A percentile compares a stretch with the other conserved stretches of the same genome.
Conservation (phyloP, 164 flowering plant genomes). For the Annona cherimola region DNA sequence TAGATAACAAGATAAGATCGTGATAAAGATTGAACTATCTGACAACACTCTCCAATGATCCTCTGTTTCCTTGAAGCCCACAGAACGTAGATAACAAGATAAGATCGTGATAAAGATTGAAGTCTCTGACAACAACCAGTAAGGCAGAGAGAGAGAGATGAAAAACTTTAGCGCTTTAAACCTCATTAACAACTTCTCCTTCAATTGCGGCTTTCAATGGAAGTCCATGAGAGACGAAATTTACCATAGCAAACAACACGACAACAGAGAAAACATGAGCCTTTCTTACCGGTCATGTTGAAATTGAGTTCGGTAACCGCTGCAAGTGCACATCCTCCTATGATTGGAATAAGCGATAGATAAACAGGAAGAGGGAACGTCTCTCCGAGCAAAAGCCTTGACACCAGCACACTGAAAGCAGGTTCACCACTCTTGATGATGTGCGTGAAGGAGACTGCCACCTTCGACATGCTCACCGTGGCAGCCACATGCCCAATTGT, state of each 20-base stretch:
- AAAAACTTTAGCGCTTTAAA: too few species aligned
- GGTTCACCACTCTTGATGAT: slow-evolving; percentile 92
- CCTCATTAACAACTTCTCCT: too few species aligned
- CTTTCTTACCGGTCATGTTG: slow-evolving; percentile 65
- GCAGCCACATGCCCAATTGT: slow-evolving; percentile 92
- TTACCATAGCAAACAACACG: too few species aligned
- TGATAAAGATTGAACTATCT: not conserved
- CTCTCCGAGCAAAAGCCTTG: slow-evolving; percentile 67
- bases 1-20: not conserved
- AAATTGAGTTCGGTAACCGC: slow-evolving; percentile 80
- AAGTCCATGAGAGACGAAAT: too few species aligned
- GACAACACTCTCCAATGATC: not conserved
- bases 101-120: not conserved
- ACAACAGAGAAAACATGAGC: too few species aligned
- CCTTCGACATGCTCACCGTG: slow-evolving; percentile 84
- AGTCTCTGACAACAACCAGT: too few species aligned
- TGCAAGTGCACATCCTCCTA: slow-evolving; percentile 76
- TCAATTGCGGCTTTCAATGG: too few species aligned
- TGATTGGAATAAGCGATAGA: slow-evolving; percentile 66
- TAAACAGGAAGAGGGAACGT: slow-evolving; percentile 54
- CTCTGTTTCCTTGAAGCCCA: not conserved
- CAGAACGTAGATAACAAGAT: not conserved
- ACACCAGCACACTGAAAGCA: slow-evolving; percentile 80
- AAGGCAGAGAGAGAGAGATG: too few species aligned
- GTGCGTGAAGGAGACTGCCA: slow-evolving; percentile 85